These are phyloP conservation scores for Kwoniella pini DNA, from an alignment of 768 basidiomycete genomes.

Conservation along the genomic window DNA sequence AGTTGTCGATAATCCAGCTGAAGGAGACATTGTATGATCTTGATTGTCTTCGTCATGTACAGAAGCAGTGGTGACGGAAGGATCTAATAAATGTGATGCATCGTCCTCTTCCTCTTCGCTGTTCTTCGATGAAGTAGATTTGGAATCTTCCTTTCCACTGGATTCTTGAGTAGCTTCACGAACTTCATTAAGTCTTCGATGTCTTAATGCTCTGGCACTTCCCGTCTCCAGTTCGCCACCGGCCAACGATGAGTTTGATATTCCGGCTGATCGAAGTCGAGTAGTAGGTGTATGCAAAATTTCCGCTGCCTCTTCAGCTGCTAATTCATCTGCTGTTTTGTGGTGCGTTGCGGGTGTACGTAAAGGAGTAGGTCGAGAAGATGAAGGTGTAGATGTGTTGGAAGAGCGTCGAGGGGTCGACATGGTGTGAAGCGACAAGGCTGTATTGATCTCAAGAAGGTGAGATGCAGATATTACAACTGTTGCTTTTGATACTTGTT, in stretches of 20 bases:
- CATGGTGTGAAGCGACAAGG: constrained; percentile 9
- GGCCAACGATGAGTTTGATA: not conserved
- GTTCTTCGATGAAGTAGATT: not conserved
- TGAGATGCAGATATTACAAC: too few relatives aligned
- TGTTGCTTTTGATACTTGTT: too few relatives aligned
- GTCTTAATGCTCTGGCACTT: constrained; percentile 14
- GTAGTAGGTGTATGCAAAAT: constrained; percentile 9
- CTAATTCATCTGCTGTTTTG: constrained; percentile 35
- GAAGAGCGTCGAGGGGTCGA: constrained; percentile 27
- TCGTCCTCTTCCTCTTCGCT: constrained; percentile 4
- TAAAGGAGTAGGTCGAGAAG: constrained; percentile 11
- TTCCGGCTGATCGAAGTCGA: not conserved
- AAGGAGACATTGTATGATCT: not conserved
- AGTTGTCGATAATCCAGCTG: constrained; percentile 7
- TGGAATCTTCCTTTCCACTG: constrained; percentile 6
- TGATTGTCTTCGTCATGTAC: not conserved
- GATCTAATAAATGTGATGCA: not conserved
- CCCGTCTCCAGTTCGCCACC: constrained; percentile 6
- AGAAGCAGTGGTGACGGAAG: not conserved
- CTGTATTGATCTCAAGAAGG: not conserved
- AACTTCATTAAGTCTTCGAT: constrained; percentile 13
- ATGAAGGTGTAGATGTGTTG: constrained; percentile 5
- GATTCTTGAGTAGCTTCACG: not conserved
- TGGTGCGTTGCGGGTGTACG: constrained; percentile 25
- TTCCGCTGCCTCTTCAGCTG: constrained; percentile 32